A percentile compares a stretch with the other conserved stretches of the same genome.
phyloP scores from a whole-genome alignment of 129 eudicot species.

The Heracleum sosnowskyi region DNA sequence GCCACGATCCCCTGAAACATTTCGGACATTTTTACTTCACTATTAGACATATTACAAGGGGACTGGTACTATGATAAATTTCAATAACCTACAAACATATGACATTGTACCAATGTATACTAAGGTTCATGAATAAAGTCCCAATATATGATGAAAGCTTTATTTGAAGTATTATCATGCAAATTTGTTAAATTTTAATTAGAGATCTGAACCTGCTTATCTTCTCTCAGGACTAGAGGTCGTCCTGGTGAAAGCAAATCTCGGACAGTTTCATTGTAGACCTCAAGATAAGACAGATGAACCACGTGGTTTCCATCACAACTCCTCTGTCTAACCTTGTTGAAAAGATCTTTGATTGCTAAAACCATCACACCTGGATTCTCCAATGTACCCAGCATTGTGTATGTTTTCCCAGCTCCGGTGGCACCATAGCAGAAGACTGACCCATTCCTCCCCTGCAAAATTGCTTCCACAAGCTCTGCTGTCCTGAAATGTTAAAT shows the following conservation, averaged over 20 bases:
- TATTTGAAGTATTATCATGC: neutral
- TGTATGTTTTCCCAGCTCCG: slow-evolving; percentile 87
- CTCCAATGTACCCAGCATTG: slow-evolving; percentile 78
- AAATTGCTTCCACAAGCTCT: slow-evolving; percentile 76
- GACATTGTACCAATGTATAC: neutral
- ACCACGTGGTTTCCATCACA: slow-evolving; percentile 67
- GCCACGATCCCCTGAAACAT: slow-evolving; percentile 69
- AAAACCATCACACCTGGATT: slow-evolving; percentile 89
- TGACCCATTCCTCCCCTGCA: slow-evolving; percentile 81
- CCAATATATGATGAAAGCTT: neutral
- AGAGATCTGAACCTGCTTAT: slow-evolving; percentile 50
- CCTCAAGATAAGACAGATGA: slow-evolving; percentile 84
- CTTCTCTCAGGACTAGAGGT: slow-evolving; percentile 80
- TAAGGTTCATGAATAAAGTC: neutral
- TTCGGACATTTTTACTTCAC: slow-evolving; percentile 6
- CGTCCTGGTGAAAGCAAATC: slow-evolving; percentile 92
- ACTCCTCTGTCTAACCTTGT: slow-evolving; percentile 65
- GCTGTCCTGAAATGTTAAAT: slow-evolving; percentile 52
- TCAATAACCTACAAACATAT: neutral
- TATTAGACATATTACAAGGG: neutral
- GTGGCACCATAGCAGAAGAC: slow-evolving; percentile 93
- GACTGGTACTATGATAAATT: neutral
- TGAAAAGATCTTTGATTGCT: slow-evolving; percentile 83
- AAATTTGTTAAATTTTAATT: neutral
- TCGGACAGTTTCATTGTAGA: slow-evolving; percentile 85